Conservation (phyloP, 1,139 yeast species). For the Scheffersomyces cryptocercus region DNA sequence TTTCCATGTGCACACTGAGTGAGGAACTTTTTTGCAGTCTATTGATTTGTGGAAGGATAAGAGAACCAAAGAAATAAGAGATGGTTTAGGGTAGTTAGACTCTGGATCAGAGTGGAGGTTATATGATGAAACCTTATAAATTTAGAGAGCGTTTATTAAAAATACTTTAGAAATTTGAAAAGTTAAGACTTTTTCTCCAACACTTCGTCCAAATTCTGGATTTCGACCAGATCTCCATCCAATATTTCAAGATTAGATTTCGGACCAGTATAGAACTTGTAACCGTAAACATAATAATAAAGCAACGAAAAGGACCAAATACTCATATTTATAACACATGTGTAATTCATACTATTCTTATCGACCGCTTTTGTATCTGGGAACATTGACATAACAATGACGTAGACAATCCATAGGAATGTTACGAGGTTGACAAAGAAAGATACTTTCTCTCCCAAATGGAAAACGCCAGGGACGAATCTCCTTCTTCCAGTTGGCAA, state of each 20-base stretch:
- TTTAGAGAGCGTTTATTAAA: too few species aligned
- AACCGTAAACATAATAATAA: slow-evolving; percentile 26
- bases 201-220: background rate
- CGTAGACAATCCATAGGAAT: slow-evolving; percentile 29
- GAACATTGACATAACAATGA: slow-evolving; percentile 42
- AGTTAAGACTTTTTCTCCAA: slow-evolving; percentile 1
- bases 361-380: slow-evolving; percentile 31
- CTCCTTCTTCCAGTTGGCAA: slow-evolving; percentile 44
- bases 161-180: too few species aligned
- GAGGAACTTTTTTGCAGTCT: too few species aligned
- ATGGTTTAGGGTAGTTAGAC: too few species aligned
- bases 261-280: slow-evolving; percentile 32
- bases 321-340: slow-evolving; percentile 36
- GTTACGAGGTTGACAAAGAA: slow-evolving; percentile 24
- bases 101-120: too few species aligned
- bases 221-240: background rate
- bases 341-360: slow-evolving; percentile 36
- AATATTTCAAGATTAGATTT: slow-evolving; percentile 30
- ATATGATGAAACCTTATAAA: too few species aligned
- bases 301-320: slow-evolving; percentile 31
- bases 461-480: slow-evolving; percentile 32
- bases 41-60: too few species aligned
- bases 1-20: too few species aligned
- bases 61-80: too few species aligned
- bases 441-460: slow-evolving; percentile 27